Evolutionary conservation across 352 stramenopile genomes (phyloP).

Genomic region (Pythium pyrilobum): DNA sequence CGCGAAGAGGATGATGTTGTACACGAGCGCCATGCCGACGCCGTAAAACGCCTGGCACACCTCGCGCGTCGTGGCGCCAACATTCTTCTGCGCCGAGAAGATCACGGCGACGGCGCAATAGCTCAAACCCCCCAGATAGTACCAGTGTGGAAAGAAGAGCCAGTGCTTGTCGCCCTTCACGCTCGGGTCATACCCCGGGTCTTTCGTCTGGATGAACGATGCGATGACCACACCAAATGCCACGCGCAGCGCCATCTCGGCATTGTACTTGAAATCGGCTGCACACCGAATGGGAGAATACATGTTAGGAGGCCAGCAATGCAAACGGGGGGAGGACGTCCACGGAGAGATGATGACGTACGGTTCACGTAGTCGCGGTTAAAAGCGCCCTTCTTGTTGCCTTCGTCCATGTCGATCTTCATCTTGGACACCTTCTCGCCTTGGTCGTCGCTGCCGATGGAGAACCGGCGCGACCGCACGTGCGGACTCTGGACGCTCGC

Average conservation of each 20-base stretch:
- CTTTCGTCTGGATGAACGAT: constrained; percentile 59
- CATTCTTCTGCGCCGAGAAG: constrained; percentile 69
- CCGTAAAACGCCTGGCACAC: constrained; percentile 75
- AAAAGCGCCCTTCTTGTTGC: constrained; percentile 46
- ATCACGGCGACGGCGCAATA: constrained; percentile 76
- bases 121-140: constrained; percentile 62
- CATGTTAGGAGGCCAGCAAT: too few relatives aligned
- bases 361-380: constrained; percentile 45
- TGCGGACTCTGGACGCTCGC: constrained; percentile 21
- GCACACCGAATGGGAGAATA: not conserved
- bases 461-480: constrained; percentile 35
- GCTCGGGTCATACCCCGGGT: constrained; percentile 37
- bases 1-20: constrained; percentile 70
- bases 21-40: constrained; percentile 72
- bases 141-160: constrained; percentile 66
- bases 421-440: constrained; percentile 65
- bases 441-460: constrained; percentile 50
- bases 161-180: constrained; percentile 55
- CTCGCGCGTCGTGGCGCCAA: constrained; percentile 57
- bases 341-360: constrained; percentile 25
- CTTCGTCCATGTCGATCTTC: constrained; percentile 53
- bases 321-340: too few relatives aligned
- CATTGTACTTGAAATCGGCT: constrained; percentile 68
- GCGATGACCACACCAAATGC: constrained; percentile 62
- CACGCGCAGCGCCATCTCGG: constrained; percentile 61